Evolutionary conservation across 495 filamentous ascomycete genomes (phyloP).

Genomic region (Xeromyces bisporus): DNA sequence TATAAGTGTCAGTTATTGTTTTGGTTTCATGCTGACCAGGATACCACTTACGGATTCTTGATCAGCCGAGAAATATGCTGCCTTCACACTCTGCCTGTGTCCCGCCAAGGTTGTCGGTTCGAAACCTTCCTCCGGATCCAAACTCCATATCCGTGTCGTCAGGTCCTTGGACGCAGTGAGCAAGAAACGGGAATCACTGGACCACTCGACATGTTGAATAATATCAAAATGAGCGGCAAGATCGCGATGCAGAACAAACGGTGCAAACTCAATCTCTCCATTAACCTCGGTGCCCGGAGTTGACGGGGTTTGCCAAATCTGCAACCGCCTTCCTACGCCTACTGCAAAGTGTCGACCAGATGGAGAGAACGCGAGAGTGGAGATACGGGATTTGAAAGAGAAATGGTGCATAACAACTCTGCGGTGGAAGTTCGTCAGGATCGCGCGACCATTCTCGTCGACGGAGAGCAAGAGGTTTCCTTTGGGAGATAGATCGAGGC

Average conservation of each 20-base stretch:
- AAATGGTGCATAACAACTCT: slow-evolving; percentile 82
- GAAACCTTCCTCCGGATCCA: slow-evolving; percentile 74
- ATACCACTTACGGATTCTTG: slow-evolving; percentile 50
- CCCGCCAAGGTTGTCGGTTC: slow-evolving; percentile 76
- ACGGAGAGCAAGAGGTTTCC: slow-evolving; percentile 83
- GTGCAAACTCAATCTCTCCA: slow-evolving; percentile 85
- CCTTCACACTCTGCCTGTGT: slow-evolving; percentile 70
- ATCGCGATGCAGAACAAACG: slow-evolving; percentile 73
- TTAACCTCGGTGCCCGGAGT: slow-evolving; percentile 58
- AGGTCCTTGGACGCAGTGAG: slow-evolving; percentile 80
- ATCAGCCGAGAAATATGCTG: slow-evolving; percentile 82
- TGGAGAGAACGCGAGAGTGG: slow-evolving; percentile 79
- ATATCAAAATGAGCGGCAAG: slow-evolving; percentile 79
- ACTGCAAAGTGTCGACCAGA: slow-evolving; percentile 82
- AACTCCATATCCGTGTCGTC: slow-evolving; percentile 86
- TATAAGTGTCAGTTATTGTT: slow-evolving; percentile 22
- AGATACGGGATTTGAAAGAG: slow-evolving; percentile 69
- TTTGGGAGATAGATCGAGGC: slow-evolving; percentile 70
- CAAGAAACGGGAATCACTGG: slow-evolving; percentile 85
- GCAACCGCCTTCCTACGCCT: slow-evolving; percentile 64
- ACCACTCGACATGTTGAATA: slow-evolving; percentile 80
- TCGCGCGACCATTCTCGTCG: slow-evolving; percentile 86
- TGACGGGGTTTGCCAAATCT: slow-evolving; percentile 90
- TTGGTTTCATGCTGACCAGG: slow-evolving; percentile 27
- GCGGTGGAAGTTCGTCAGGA: slow-evolving; percentile 75